Conservation (phyloP, 345 rosid species). For the Acer negundo region DNA sequence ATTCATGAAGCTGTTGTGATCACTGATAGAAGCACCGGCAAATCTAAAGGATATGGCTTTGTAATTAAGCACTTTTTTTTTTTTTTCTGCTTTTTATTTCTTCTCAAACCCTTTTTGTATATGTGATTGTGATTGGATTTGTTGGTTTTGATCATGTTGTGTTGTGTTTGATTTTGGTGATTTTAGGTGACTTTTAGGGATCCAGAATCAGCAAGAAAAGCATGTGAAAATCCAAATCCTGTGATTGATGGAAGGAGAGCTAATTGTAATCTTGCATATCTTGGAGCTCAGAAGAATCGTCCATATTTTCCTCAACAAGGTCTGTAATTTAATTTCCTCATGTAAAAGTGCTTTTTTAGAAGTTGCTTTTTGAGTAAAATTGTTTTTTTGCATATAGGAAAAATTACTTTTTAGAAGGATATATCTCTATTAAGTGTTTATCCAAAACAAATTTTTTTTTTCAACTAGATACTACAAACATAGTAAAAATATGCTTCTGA, state of each 20-base stretch:
- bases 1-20: conserved; percentile 45
- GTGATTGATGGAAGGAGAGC: conserved; percentile 58
- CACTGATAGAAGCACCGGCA: conserved; percentile 26
- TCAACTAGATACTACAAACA: neutral
- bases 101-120: neutral
- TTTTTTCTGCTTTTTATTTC: neutral
- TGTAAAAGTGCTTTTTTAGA: neutral
- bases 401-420: too few relatives aligned
- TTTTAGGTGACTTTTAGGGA: conserved; percentile 62
- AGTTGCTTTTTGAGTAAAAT: neutral
- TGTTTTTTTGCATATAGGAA: neutral
- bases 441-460: neutral
- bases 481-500: neutral
- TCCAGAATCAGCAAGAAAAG: conserved; percentile 55
- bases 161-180: neutral
- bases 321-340: neutral
- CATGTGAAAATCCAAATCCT: conserved; percentile 59
- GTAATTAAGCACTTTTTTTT: conserved; percentile 14
- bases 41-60: conserved; percentile 46
- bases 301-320: conserved; percentile 39
- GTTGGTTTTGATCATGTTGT: neutral
- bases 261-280: conserved; percentile 58
- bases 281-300: conserved; percentile 49
- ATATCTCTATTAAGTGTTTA: too few relatives aligned
- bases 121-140: neutral